These are phyloP conservation scores for Elsinoe batatas DNA, from an alignment of 2,329 filamentous ascomycete species.

Conservation along the genomic window DNA sequence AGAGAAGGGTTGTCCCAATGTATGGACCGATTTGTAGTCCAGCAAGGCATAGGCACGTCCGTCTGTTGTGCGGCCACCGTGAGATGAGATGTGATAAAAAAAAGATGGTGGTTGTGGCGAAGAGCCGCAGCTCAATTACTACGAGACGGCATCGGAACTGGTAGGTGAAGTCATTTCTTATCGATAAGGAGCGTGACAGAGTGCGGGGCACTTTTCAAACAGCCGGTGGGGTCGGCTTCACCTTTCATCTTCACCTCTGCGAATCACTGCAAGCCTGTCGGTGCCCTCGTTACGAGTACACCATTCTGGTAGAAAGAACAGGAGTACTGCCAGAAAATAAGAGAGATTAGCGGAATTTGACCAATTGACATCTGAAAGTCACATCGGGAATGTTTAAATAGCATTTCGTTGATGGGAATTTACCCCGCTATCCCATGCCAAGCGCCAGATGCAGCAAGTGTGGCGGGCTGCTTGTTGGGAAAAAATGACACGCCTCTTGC, in stretches of 20 bases:
- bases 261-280: neutral
- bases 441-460: neutral
- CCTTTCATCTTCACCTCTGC: neutral
- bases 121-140: neutral
- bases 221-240: constrained; percentile 1
- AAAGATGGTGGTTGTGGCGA: neutral
- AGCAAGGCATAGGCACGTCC: constrained; percentile 32
- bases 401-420: neutral
- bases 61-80: constrained; percentile 18
- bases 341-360: neutral
- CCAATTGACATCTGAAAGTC: no score
- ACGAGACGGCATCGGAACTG: neutral
- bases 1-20: no score
- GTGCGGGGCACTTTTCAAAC: no score
- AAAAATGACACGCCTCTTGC: constrained; percentile 1
- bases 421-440: neutral
- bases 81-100: neutral
- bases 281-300: no score
- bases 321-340: neutral
- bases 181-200: neutral
- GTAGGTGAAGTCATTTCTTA: constrained; percentile 8
- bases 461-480: constrained; percentile 7
- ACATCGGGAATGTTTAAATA: neutral
- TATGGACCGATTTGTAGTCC: no score
- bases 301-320: neutral